Conservation (phyloP, 148 eudicot species). For the Cornus suecica region DNA sequence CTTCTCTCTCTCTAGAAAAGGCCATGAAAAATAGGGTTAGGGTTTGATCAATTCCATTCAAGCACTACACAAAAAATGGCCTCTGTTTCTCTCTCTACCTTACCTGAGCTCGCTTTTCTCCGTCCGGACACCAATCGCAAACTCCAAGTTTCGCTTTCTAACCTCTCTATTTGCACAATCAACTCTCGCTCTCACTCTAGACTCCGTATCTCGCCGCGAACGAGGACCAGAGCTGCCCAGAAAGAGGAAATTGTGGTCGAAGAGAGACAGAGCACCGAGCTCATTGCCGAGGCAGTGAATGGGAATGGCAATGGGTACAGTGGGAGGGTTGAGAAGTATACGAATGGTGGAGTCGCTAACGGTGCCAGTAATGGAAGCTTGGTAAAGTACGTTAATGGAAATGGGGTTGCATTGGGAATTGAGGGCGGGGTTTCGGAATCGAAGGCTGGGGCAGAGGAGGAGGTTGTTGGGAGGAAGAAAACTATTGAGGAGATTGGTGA, state of each 20-base stretch:
- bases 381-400: conserved; percentile 46
- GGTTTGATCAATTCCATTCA: not conserved
- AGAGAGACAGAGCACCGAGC: conserved; percentile 36
- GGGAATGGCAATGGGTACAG: conserved; percentile 31
- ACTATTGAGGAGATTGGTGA: conserved; percentile 93
- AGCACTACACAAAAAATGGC: conserved; percentile 18
- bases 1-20: not conserved
- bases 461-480: conserved; percentile 41
- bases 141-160: conserved; percentile 24
- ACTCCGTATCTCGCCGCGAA: not conserved
- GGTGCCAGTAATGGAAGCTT: conserved; percentile 45
- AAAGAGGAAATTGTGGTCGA: conserved; percentile 40
- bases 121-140: conserved; percentile 20
- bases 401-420: conserved; percentile 28
- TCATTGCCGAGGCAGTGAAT: conserved; percentile 35
- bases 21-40: not conserved
- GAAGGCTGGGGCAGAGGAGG: conserved; percentile 25
- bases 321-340: conserved; percentile 15
- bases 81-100: conserved; percentile 18
- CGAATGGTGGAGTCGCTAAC: conserved; percentile 28
- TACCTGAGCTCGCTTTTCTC: conserved; percentile 30
- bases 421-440: conserved; percentile 21
- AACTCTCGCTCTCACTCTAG: not conserved
- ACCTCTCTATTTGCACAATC: conserved; percentile 13
- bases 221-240: conserved; percentile 35